Base-by-base conservation (phyloP, 306 rosid genomes). In the Vigna mungo region DNA sequence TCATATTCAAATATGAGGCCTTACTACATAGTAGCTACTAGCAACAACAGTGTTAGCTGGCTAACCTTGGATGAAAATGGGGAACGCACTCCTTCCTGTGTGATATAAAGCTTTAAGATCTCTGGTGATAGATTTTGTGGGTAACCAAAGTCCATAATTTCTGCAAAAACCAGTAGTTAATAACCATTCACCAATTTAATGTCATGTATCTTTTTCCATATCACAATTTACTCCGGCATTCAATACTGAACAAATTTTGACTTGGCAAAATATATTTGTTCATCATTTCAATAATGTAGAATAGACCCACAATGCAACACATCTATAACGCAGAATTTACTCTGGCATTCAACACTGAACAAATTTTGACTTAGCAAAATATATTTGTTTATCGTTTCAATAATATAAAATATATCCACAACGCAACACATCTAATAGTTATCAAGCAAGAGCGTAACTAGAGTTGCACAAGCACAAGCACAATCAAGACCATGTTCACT, bases 91-190 rank as follows among this genome's bases (percentile, higher is more conserved):
- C 97, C 97, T 90, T 93, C 97, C 76, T 93, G 97, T 12, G 97
- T 93, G 49, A 93, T 93, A 79, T 93, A 93, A 76, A 93, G 90
- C 86, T 93, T 93, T 44, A 93, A 89, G 86, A 90, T 93, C 87
- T 93, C 97, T 5, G 97, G 91, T 78, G 97, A 93, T 48, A 93
- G 97, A 85, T 93, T 93, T 87, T 93, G 97, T 2, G 97, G 97
- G 83, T 93, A 93, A 79, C 97, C 97, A 72, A 93, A 93, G 84
- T 93, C 97, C 97, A 93, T 93, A 74, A 93, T 93, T 86, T 93
- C 97, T 93, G 92, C 89, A 82, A 52, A 43, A 70, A 59, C 76
- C 4, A 9, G 44, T 46, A 20, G 8, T 64, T 18, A 56, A 74
- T 43, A 71, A 34, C 63, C 66, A 52, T 66, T 52, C 30, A 10